Evolutionary conservation across 2,329 filamentous ascomycete genomes (phyloP), one percentile per base, ranked within the genome.

Genomic region (Trichoderma gracile): DNA sequence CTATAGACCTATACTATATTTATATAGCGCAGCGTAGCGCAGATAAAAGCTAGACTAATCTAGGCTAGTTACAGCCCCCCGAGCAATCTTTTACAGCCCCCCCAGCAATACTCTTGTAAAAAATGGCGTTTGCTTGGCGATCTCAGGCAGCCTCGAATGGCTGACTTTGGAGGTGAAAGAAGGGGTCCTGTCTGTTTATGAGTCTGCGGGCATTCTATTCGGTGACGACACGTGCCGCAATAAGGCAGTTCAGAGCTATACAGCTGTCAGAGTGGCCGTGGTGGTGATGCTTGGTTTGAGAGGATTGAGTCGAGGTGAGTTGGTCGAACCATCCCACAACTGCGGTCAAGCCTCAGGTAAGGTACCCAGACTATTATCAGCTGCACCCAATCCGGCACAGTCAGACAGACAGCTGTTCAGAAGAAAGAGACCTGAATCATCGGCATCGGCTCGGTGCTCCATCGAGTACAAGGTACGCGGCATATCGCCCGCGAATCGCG

Each of bases 91-190:
- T 8, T 8, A 30, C 7, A 9, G 30, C 30, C 30, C 30, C 7
- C 30, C 30, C 9, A 30, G 30, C 7, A 30, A 30, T 30, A 30
- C 30, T 30, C 30, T 30, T n/a, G n/a, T n/a, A 30, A 38, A 56
- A 65, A 63, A 59, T 57, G 57, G 57, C 57, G 46, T 54, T 56
- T 57, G 27, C 55, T 58, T 59, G 62, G 53, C 55, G 62, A 64
- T 64, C 62, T 59, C n/a, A 27, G 45, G 40, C 19, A 63, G 59
- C 59, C 57, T 43, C 49, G 33, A 23, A 56, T 23, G 23, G 25
- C 8, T 14, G 23, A 30, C n/a, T 52, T n/a, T 30, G 49, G 17
- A 9, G 40, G 19, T 19, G 30, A 52, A n/a, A 15, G 47, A 52
- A 27, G 47, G 47, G 47, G 15, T 30, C 30, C 17, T 52, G n/a